These are phyloP conservation scores for Vitis riparia DNA, from an alignment of 164 flowering plant genomes.

Conservation along the genomic window DNA sequence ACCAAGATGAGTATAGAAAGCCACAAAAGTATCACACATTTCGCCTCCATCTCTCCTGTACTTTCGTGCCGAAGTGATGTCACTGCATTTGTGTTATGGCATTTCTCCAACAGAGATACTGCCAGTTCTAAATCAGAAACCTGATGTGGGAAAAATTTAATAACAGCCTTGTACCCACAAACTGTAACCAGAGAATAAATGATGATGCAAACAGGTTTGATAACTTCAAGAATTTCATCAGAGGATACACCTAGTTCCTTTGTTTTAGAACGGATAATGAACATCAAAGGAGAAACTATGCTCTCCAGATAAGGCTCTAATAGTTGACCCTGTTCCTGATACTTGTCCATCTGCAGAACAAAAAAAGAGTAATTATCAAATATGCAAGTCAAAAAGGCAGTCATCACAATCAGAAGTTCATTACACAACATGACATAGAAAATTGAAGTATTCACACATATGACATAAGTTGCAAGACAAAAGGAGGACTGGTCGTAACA, in stretches of 20 bases:
- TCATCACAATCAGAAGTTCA: too few relatives aligned
- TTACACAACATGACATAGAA: too few relatives aligned
- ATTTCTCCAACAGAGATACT: slow-evolving; percentile 82
- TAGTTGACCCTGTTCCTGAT: slow-evolving; percentile 90
- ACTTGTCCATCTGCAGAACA: slow-evolving; percentile 78
- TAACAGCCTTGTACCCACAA: slow-evolving; percentile 92
- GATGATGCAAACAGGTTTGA: slow-evolving; percentile 82
- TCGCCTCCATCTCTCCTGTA: slow-evolving; percentile 95
- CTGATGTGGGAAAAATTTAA: slow-evolving; percentile 93
- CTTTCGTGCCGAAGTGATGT: slow-evolving; percentile 83
- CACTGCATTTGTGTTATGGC: slow-evolving; percentile 50
- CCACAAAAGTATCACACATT: slow-evolving; percentile 88
- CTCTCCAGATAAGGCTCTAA: slow-evolving; percentile 91
- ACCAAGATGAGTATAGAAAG: slow-evolving; percentile 90
- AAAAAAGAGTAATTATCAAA: neutral
- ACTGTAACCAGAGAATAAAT: slow-evolving; percentile 84
- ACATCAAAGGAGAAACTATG: slow-evolving; percentile 87
- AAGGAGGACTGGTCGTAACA: too few relatives aligned
- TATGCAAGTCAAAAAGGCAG: neutral
- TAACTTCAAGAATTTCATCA: slow-evolving; percentile 59
- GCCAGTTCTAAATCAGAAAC: slow-evolving; percentile 96
- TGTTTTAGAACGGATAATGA: slow-evolving; percentile 66
- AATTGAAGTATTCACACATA: too few relatives aligned
- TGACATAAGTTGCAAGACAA: too few relatives aligned
- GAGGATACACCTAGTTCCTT: slow-evolving; percentile 55